Percentiles rank a stretch among this genome's conserved stretches.
These are phyloP conservation scores for Sextonia rubra DNA, from an alignment of 164 flowering plant species.

Conservation along the genomic window DNA sequence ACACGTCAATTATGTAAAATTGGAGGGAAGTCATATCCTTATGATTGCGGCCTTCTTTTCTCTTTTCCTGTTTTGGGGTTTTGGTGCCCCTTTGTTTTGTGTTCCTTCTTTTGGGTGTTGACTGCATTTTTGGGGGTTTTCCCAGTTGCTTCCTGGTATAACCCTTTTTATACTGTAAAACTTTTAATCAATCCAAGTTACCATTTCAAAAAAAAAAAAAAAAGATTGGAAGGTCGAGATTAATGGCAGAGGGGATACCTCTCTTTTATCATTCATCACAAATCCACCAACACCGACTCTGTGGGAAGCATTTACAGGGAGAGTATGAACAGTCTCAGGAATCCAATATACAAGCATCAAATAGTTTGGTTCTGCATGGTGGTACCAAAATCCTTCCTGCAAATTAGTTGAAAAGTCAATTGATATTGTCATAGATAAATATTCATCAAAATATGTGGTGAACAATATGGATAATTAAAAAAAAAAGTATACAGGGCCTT, in stretches of 20 bases:
- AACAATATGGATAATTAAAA: not conserved
- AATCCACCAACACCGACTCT: slow-evolving; percentile 44
- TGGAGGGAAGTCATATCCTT: too few relatives aligned
- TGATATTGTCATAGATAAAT: not conserved
- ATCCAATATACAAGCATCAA: slow-evolving; percentile 52
- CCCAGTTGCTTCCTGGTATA: too few relatives aligned
- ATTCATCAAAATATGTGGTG: not conserved
- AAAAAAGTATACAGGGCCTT: not conserved
- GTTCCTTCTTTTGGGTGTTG: too few relatives aligned
- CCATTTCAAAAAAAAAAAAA: not conserved
- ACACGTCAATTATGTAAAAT: too few relatives aligned
- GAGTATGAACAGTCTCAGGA: slow-evolving; percentile 31
- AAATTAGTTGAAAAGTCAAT: not conserved
- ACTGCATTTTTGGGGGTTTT: too few relatives aligned
- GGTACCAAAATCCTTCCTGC: slow-evolving; percentile 52
- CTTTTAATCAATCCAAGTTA: not conserved
- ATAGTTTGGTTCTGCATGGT: slow-evolving; percentile 45
- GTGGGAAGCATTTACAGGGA: slow-evolving; percentile 51
- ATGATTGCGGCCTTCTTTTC: too few relatives aligned
- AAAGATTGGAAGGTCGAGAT: not conserved
- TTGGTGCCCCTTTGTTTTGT: too few relatives aligned
- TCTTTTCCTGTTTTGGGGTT: too few relatives aligned
- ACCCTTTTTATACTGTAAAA: too few relatives aligned
- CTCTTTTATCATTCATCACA: slow-evolving; percentile 42
- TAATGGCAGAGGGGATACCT: slow-evolving; percentile 27